Evolutionary conservation across 768 basidiomycete genomes (phyloP), one percentile per base, ranked within the genome.

Genomic region (Psilocybe sp.): DNA sequence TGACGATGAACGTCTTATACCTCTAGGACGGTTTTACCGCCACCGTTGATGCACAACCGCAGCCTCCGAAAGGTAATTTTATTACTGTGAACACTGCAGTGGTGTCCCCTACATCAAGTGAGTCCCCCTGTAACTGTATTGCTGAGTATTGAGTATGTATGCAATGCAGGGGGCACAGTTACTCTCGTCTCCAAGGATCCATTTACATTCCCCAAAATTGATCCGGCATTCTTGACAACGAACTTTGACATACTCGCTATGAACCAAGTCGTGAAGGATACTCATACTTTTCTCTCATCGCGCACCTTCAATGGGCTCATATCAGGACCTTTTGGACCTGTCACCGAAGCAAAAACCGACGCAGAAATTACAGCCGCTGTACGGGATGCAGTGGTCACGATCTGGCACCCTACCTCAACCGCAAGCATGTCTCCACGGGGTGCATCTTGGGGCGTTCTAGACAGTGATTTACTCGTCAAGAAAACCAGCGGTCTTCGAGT

Each of bases 201-300:
- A 7, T 72, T 23, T 64, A 64, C 67, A 31, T 35, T 35, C 10
- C 45, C 45, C 1, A 35, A 35, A 13, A 34, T 46, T 13, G 45
- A 46, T 35, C 31, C 45, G 5, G 36, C 32, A 12, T 46, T 46
- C 28, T 8, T 46, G 45, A 46, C 31, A 10, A 15, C 31, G n/a
- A 14, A 31, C 5, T 46, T 46, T 14, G 45, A 46, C n/a, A 34
- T 35, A 11, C 20, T 35, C 18, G 31, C 33, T 0, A 46, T 69
- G 44, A 18, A 14, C 7, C 15, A 18, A 28, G 23, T 7, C 23
- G 23, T 7, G 4, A 28, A 28, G 23, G 23, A 28, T 28, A 7
- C 23, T 7, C 23, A 7, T 7, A 28, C 23, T 7, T 28, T 28
- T 28, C 3, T 28, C 3, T 28, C 23, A 7, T 28, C 23, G 4